Evolutionary conservation across 306 rosid species (phyloP), one percentile per base, ranked within the genome.

Genomic region (Prunus mongolica): DNA sequence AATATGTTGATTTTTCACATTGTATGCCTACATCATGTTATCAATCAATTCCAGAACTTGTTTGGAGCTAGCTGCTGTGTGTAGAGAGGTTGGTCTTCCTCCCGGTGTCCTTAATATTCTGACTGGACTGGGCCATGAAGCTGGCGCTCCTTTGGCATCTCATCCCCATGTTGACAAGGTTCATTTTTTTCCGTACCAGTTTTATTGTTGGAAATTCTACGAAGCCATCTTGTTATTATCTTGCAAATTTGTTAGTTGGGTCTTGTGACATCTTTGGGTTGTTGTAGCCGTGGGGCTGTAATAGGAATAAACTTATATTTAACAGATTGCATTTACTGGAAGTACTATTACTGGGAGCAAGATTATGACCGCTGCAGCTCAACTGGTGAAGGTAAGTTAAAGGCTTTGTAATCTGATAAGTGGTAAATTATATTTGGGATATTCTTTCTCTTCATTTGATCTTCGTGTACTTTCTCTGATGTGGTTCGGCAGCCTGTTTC

Each of bases 141-240:
- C 99, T 49, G 99, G 99, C 12, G 99, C 99, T 72, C 97, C 99
- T 79, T 80, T 92, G 83, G 97, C 97, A 67, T 72, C 90, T 30
- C 99, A 95, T 86, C 97, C 97, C 52, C 89, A 89, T 22, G 96
- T 95, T 19, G 97, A 95, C 88, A 92, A 95, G 97, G 99, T 92
- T 78, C 72, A 13, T 4, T 41, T 75, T 51, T 68, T 15, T 30
- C 62, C 34, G 20, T 56, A 14, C 44, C 61, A 67, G 58, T 75
- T 52, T 61, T 64, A 54, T 32, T 50, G 10, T 70, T 73, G 30
- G 69, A 73, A 77, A 75, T 76, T 85, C 47, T 54, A 22, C 6
- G 0, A 68, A 73, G 52, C 6, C 70, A 13, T 75, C 52, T 24
- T 72, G 67, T 27, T 77, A 12, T 62, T 61, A 54, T 61, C 66